These are phyloP conservation scores for Flaveria trinervia DNA, from an alignment of 129 eudicot species.

Conservation along the genomic window DNA sequence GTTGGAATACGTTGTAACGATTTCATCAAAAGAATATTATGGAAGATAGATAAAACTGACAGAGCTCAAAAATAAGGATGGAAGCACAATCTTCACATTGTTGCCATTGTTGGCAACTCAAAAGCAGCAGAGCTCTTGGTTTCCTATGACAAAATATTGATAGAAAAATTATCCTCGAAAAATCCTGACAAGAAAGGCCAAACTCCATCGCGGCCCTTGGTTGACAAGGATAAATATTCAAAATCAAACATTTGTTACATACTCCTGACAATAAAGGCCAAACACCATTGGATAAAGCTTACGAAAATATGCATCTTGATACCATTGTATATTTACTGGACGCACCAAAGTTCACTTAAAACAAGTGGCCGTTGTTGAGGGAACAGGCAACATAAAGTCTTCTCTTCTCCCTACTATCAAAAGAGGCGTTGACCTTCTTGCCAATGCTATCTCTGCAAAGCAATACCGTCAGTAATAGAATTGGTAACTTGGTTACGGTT, in stretches of 20 bases:
- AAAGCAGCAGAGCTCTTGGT: constrained; percentile 8
- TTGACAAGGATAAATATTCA: no score
- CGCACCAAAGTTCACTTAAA: background rate
- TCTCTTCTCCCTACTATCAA: background rate
- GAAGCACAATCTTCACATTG: constrained; percentile 28
- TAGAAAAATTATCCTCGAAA: no score
- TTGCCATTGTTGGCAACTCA: constrained; percentile 20
- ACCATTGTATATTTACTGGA: constrained; percentile 12
- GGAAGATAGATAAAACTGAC: background rate
- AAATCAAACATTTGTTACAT: background rate
- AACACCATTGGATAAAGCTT: constrained; percentile 13
- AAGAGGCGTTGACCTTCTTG: background rate
- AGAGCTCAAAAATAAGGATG: background rate
- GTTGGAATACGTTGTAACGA: constrained; percentile 7
- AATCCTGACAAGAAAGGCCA: no score
- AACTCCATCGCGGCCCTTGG: no score
- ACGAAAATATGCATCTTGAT: constrained; percentile 23
- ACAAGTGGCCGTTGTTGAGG: background rate
- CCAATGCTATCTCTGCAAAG: constrained; percentile 12
- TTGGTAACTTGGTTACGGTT: no score
- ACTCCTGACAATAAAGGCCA: background rate
- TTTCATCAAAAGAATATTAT: background rate
- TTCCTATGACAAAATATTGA: background rate
- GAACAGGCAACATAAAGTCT: background rate
- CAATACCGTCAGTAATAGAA: background rate